These are phyloP conservation scores for Akanthomyces lecanii DNA, from an alignment of 2,329 filamentous ascomycete genomes.

Conservation along the genomic window DNA sequence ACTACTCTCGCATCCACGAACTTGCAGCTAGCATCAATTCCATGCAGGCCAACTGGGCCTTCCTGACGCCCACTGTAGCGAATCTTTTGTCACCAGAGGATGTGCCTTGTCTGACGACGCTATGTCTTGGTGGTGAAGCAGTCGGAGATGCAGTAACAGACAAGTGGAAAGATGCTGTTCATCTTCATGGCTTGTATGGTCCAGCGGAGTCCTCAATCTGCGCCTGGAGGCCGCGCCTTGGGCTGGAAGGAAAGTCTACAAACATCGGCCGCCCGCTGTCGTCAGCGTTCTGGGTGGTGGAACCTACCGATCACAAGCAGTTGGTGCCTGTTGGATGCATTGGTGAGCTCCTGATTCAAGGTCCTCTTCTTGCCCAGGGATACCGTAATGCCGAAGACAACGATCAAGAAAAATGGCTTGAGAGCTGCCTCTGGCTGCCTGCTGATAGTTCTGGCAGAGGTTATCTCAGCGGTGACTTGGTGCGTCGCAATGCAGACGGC, in stretches of 20 bases:
- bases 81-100: background rate
- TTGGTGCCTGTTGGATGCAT: constrained; percentile 3
- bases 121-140: constrained; percentile 21
- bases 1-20: background rate
- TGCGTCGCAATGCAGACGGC: constrained; percentile 28
- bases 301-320: background rate
- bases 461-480: constrained; percentile 19
- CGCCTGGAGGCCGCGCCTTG: constrained; percentile 5
- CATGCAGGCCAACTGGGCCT: background rate
- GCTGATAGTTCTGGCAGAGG: constrained; percentile 20
- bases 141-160: constrained; percentile 1
- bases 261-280: constrained; percentile 6
- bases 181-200: constrained; percentile 6
- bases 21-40: background rate
- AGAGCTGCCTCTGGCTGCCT: background rate
- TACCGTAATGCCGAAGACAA: background rate
- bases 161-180: constrained; percentile 11
- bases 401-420: background rate
- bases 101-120: background rate
- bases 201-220: constrained; percentile 1
- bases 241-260: background rate
- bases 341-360: constrained; percentile 6
- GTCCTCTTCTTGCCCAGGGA: background rate
- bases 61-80: background rate
- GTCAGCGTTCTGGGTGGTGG: background rate